Base-by-base conservation (phyloP, 768 basidiomycete species). In the Calocybe cyanea region DNA sequence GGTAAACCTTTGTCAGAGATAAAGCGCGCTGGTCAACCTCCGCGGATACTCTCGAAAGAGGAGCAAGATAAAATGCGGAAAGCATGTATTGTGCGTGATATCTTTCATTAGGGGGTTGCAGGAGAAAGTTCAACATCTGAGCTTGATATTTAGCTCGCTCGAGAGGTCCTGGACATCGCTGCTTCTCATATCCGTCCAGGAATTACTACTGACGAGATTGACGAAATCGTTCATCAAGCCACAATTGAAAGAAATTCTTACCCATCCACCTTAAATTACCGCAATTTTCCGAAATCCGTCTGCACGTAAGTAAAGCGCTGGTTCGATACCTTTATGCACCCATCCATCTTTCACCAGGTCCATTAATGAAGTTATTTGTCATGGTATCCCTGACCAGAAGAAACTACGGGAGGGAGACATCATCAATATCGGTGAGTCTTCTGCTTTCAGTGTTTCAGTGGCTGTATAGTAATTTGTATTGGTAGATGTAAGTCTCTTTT, bases 291-390 rank as follows among this genome's bases (percentile, higher is more conserved):
- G 10, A 97, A 97, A 73, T 97, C 93, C 23, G 80, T 95, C 30
- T 99, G 96, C 87, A 93, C 87, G 83, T 92, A 70, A 55, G 91
- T 76, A 38, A 13, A 46, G 17, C 43, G 11, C 35, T 24, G 36
- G 14, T 36, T 17, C n/a, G n/a, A n/a, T n/a, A n/a, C n/a, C n/a
- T n/a, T 23, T 19, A 25, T 20, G 28, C 13, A 42, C 25, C 6
- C 6, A 18, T 45, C 38, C 40, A 21, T 31, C 15, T 32, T 39
- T 42, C 44, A 37, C 35, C 54, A 89, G 90, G 17, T 93, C 92
- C 33, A 68, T 98, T 18, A 99, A 99, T 63, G 95, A 98, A 65
- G 87, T 80, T 40, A 94, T 99, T 57, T 98, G 96, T 63, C 96
- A 99, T 64, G 96, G 95, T 46, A 94, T 95, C 51, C 93, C 94